These are phyloP conservation scores for Litsea cubeba DNA, from an alignment of 164 flowering plant genomes.

Conservation along the genomic window DNA sequence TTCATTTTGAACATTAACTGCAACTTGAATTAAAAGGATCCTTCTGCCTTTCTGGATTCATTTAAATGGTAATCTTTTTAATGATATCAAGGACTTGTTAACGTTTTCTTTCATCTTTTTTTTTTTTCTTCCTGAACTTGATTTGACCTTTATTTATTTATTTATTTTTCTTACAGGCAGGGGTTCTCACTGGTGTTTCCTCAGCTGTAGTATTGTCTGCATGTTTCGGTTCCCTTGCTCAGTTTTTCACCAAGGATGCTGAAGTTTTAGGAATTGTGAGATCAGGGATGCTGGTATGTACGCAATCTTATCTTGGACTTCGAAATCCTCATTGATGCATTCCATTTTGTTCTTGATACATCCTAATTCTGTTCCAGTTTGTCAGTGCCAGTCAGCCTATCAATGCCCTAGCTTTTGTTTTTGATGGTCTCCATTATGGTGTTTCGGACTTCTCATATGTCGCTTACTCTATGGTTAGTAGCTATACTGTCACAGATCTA, in stretches of 20 bases:
- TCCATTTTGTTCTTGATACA: background rate
- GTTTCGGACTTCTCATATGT: constrained; percentile 88
- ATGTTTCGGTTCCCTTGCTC: constrained; percentile 61
- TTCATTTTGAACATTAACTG: background rate
- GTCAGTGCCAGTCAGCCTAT: constrained; percentile 89
- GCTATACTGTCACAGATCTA: background rate
- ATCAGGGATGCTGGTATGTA: constrained; percentile 67
- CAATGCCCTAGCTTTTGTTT: constrained; percentile 80
- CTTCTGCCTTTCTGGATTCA: background rate
- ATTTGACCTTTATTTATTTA: background rate
- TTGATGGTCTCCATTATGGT: constrained; percentile 94
- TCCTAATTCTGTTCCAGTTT: constrained; percentile 47
- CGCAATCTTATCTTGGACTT: background rate
- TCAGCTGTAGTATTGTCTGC: constrained; percentile 57
- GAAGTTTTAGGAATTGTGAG: constrained; percentile 63
- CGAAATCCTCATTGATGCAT: background rate
- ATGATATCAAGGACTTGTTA: background rate
- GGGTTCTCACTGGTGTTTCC: constrained; percentile 55
- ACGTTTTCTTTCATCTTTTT: too few species aligned
- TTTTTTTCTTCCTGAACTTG: too few species aligned
- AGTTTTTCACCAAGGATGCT: constrained; percentile 72
- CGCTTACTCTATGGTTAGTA: constrained; percentile 72
- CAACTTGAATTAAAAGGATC: background rate
- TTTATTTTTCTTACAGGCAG: constrained; percentile 40
- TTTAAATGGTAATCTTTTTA: background rate